These are phyloP conservation scores for Entelexis paramagnoliae DNA, from an alignment of 1,139 yeast species.

Conservation along the genomic window DNA sequence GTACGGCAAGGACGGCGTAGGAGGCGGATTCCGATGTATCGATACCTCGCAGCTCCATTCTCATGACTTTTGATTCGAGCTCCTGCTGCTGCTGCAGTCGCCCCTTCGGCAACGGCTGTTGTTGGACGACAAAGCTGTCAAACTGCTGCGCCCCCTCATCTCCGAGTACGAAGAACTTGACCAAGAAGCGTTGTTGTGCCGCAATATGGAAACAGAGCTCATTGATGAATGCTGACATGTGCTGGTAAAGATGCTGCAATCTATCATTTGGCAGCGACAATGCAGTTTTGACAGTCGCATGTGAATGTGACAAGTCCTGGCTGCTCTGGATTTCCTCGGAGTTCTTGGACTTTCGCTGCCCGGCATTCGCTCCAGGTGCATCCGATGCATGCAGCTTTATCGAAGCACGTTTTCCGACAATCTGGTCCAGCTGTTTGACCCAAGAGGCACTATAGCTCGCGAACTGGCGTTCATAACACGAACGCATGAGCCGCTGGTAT, in stretches of 20 bases:
- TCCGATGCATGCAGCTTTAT: neutral
- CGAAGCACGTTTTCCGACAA: slow-evolving; percentile 6
- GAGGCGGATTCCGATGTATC: slow-evolving; percentile 12
- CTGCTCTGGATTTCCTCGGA: neutral
- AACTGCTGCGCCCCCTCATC: slow-evolving; percentile 41
- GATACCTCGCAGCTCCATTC: neutral
- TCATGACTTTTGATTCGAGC: slow-evolving; percentile 25
- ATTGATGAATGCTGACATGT: slow-evolving; percentile 10
- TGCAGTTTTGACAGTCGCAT: neutral
- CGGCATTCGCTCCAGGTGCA: neutral
- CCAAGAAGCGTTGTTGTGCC: slow-evolving; percentile 56
- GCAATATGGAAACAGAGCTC: slow-evolving; percentile 32
- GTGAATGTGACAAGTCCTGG: neutral
- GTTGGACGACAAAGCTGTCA: slow-evolving; percentile 38
- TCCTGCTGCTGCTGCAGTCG: slow-evolving; percentile 17
- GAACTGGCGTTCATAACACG: slow-evolving; percentile 23
- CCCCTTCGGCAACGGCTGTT: slow-evolving; percentile 31
- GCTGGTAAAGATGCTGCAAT: slow-evolving; percentile 1
- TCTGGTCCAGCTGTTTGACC: slow-evolving; percentile 7
- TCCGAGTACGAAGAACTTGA: slow-evolving; percentile 56
- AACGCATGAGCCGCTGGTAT: slow-evolving; percentile 27
- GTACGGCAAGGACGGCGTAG: slow-evolving; percentile 5
- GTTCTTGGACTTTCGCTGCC: neutral
- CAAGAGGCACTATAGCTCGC: neutral
- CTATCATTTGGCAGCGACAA: neutral